Evolutionary conservation across 75 land plant species (phyloP).

Genomic region (Pinus tabuliformis): DNA sequence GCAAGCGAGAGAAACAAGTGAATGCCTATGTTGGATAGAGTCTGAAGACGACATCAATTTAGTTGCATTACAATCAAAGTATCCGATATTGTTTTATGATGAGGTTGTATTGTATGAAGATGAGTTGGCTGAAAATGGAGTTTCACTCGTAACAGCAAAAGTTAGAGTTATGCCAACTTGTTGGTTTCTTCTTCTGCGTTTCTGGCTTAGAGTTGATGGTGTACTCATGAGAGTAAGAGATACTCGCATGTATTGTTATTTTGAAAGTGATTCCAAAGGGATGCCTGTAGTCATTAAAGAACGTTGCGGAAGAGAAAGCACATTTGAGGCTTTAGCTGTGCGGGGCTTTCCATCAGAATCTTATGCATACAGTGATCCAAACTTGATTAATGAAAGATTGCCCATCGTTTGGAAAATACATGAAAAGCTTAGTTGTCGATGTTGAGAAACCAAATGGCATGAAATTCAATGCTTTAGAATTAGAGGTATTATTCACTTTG

Average conservation of each 20-base stretch:
- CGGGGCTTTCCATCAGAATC: constrained; percentile 61
- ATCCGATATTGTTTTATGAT: constrained; percentile 95
- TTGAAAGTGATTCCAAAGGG: constrained; percentile 26
- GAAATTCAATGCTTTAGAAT: too few species aligned
- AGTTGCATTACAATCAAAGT: constrained; percentile 63
- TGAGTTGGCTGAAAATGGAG: constrained; percentile 94
- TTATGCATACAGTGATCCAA: constrained; percentile 67
- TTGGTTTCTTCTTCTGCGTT: constrained; percentile 96
- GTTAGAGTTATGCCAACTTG: constrained; percentile 98
- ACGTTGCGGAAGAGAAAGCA: constrained; percentile 73
- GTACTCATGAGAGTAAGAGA: constrained; percentile 94
- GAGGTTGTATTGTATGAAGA: constrained; percentile 86
- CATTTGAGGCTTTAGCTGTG: constrained; percentile 49
- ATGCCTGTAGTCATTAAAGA: constrained; percentile 68
- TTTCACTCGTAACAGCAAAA: constrained; percentile 88
- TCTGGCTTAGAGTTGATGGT: constrained; percentile 99
- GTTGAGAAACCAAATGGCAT: too few species aligned
- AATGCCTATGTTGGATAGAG: constrained; percentile 50
- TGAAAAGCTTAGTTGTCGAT: neutral
- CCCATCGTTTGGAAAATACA: constrained; percentile 19
- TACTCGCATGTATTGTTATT: constrained; percentile 77
- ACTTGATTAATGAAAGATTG: constrained; percentile 52
- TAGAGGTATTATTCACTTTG: too few species aligned
- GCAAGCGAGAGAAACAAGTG: too few species aligned
- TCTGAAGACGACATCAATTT: constrained; percentile 70